phyloP scores from a whole-genome alignment of 2,329 filamentous ascomycete genomes.

The Penicillium brevicompactum region DNA sequence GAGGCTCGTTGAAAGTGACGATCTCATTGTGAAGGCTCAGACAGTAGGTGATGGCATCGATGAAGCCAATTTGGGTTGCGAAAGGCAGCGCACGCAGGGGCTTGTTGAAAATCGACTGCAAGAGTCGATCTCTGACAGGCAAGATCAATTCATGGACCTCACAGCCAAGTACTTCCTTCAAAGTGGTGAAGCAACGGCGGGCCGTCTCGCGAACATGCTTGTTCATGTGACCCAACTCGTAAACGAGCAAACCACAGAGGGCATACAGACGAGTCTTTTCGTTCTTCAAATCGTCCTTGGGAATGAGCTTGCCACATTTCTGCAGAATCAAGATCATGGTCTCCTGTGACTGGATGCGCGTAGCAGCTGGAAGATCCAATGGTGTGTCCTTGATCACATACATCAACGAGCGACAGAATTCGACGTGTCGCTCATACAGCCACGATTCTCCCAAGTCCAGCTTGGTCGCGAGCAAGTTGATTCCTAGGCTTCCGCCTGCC shows the following conservation, averaged over 20 bases:
- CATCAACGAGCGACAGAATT: slow-evolving; percentile 87
- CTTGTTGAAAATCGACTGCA: slow-evolving; percentile 94
- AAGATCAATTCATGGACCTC: slow-evolving; percentile 86
- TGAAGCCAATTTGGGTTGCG: slow-evolving; percentile 93
- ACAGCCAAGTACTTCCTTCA: slow-evolving; percentile 75
- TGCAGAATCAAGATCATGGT: slow-evolving; percentile 79
- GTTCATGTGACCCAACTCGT: slow-evolving; percentile 93
- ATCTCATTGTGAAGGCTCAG: slow-evolving; percentile 86
- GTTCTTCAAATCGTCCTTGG: slow-evolving; percentile 75
- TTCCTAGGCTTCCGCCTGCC: slow-evolving; percentile 86
- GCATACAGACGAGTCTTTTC: slow-evolving; percentile 68
- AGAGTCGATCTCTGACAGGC: slow-evolving; percentile 84
- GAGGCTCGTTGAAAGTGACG: slow-evolving; percentile 85
- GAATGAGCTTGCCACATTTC: slow-evolving; percentile 75
- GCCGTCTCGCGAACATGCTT: slow-evolving; percentile 88
- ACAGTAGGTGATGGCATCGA: slow-evolving; percentile 96
- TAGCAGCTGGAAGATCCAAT: slow-evolving; percentile 86
- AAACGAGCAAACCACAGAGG: slow-evolving; percentile 82
- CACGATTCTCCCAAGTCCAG: slow-evolving; percentile 82
- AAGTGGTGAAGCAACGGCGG: slow-evolving; percentile 75
- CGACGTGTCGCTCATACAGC: slow-evolving; percentile 78
- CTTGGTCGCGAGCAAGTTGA: slow-evolving; percentile 82
- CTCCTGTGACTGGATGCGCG: slow-evolving; percentile 76
- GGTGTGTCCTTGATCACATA: slow-evolving; percentile 99
- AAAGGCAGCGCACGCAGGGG: slow-evolving; percentile 91